Conservation (phyloP, 257 asterid species). For the Solanum clarkiae region DNA sequence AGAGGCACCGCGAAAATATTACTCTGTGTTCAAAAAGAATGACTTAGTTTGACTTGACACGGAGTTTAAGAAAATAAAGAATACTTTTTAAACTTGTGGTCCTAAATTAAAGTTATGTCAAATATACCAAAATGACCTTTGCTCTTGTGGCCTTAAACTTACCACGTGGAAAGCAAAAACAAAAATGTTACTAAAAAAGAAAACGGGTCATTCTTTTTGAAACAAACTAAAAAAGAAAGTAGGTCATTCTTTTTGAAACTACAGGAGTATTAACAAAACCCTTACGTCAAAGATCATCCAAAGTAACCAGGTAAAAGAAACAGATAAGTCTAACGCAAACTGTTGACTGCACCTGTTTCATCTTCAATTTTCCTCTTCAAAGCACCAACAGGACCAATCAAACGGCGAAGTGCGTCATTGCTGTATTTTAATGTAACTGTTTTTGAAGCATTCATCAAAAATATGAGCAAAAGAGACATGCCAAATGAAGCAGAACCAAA, state of each 20-base stretch:
- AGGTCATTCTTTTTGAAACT: too few species aligned
- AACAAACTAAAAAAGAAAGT: too few species aligned
- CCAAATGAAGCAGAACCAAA: not conserved
- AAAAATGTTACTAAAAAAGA: too few species aligned
- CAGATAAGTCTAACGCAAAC: not conserved
- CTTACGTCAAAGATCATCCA: not conserved
- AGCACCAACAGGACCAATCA: slow-evolving; percentile 95
- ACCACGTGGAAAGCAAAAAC: too few species aligned
- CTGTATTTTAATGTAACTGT: slow-evolving; percentile 68
- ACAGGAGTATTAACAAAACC: not conserved
- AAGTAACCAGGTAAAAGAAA: not conserved
- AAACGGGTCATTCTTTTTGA: too few species aligned
- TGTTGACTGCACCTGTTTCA: slow-evolving; percentile 56
- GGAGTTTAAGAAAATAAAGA: too few species aligned
- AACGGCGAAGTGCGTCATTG: slow-evolving; percentile 80
- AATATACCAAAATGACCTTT: too few species aligned
- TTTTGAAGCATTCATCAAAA: slow-evolving; percentile 5
- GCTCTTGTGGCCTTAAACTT: too few species aligned
- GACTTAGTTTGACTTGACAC: too few species aligned
- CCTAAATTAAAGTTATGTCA: too few species aligned
- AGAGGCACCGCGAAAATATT: not conserved
- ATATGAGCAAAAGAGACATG: slow-evolving; percentile 3
- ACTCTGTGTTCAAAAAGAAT: too few species aligned
- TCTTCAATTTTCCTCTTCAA: slow-evolving; percentile 90
- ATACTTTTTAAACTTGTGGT: too few species aligned